Conservation (phyloP, 2,329 filamentous ascomycete species). For the Xylariaceae sp. region DNA sequence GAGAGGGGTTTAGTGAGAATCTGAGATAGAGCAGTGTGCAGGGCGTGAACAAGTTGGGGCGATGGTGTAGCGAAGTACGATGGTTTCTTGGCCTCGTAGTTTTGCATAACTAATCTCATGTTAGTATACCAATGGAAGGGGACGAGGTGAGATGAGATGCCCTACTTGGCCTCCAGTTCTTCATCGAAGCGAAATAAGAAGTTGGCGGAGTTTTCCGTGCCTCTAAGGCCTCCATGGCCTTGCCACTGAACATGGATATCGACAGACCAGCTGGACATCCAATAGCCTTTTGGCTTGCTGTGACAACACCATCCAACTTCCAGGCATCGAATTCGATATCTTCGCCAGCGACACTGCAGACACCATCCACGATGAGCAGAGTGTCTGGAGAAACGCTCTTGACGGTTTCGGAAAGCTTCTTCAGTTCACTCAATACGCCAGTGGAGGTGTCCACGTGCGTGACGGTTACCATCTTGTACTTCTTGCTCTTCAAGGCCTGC, state of each 20-base stretch:
- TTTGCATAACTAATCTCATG: conserved; percentile 81
- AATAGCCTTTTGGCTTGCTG: conserved; percentile 95
- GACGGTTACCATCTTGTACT: conserved; percentile 92
- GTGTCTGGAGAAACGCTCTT: conserved; percentile 89
- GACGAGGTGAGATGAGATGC: background rate
- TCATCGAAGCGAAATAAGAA: conserved; percentile 94
- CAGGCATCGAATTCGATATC: conserved; percentile 96
- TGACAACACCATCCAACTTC: conserved; percentile 91
- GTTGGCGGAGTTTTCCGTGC: conserved; percentile 80
- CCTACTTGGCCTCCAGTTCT: conserved; percentile 93
- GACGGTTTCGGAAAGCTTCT: conserved; percentile 82
- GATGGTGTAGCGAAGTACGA: conserved; percentile 98
- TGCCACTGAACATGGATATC: conserved; percentile 91
- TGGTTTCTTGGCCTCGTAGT: conserved; percentile 97
- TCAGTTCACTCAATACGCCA: conserved; percentile 90
- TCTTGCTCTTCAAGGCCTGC: conserved; percentile 84
- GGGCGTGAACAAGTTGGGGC: conserved; percentile 89
- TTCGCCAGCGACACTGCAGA: conserved; percentile 95
- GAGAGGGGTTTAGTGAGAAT: conserved; percentile 82
- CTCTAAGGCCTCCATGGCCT: conserved; percentile 82
- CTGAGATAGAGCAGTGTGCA: conserved; percentile 87
- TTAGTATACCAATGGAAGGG: conserved; percentile 26
- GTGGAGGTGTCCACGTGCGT: conserved; percentile 98
- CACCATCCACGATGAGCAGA: conserved; percentile 89
- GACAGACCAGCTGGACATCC: conserved; percentile 92